These are phyloP conservation scores for Fusarium duplospermum DNA, from an alignment of 2,329 filamentous ascomycete species.

Conservation along the genomic window DNA sequence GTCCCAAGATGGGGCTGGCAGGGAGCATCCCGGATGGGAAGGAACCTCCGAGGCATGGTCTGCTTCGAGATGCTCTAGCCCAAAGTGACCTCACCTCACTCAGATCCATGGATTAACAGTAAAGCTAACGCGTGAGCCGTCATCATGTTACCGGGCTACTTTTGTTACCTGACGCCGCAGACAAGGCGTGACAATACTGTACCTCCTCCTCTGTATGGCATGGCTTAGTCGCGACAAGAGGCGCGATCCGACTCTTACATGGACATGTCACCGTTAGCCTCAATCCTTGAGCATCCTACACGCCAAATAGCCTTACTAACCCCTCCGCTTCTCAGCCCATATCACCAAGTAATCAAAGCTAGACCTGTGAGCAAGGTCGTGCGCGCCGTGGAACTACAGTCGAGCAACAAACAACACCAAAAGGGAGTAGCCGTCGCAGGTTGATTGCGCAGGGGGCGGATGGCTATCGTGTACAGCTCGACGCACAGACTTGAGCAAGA, in stretches of 20 bases:
- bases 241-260: not conserved
- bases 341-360: conserved; percentile 15
- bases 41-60: conserved; percentile 34
- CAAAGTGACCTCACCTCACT: conserved; percentile 23
- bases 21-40: conserved; percentile 35
- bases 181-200: not conserved
- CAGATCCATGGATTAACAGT: not conserved
- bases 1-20: conserved; percentile 29
- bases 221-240: not conserved
- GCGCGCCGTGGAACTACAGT: not conserved
- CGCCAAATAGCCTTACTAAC: not conserved
- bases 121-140: conserved; percentile 8
- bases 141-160: not conserved
- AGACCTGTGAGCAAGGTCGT: conserved; percentile 10
- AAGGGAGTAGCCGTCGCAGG: conserved; percentile 22
- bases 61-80: conserved; percentile 32
- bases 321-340: conserved; percentile 9
- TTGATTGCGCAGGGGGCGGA: conserved; percentile 28
- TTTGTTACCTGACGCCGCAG: not conserved
- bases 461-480: not conserved
- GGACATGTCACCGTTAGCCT: not conserved
- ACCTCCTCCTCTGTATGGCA: not conserved
- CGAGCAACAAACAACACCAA: not conserved
- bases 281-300: conserved; percentile 5
- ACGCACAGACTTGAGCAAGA: conserved; percentile 5